Evolutionary conservation across 164 flowering plant species (phyloP).

Genomic region (Pachysandra terminalis): DNA sequence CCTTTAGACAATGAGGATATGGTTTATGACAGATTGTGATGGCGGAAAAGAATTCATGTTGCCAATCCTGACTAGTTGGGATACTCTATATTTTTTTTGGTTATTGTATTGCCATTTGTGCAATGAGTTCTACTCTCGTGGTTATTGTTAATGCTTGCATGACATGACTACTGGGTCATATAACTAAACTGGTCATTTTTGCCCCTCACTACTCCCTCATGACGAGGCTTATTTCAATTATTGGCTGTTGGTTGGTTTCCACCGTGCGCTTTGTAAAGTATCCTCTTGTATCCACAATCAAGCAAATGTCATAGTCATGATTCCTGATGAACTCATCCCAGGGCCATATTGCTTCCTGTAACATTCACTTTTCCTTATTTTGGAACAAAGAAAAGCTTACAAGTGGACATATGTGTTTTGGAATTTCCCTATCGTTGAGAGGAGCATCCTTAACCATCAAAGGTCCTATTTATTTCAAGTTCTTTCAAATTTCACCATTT

Average conservation of each 20-base stretch:
- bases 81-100: too few species aligned
- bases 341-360: too few species aligned
- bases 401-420: neutral
- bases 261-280: neutral
- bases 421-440: neutral
- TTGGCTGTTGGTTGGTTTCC: neutral
- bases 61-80: too few species aligned
- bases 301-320: neutral
- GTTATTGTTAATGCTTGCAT: too few species aligned
- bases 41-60: too few species aligned
- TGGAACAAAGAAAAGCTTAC: neutral
- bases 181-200: too few species aligned
- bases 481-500: too few species aligned
- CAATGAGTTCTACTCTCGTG: too few species aligned
- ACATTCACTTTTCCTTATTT: neutral
- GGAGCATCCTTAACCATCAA: neutral
- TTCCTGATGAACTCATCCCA: neutral
- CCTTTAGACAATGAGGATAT: neutral
- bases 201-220: neutral
- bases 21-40: too few species aligned
- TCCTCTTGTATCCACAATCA: neutral
- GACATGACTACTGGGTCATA: too few species aligned
- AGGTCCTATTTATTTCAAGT: too few species aligned
- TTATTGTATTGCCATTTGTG: too few species aligned
- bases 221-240: neutral